A percentile compares a stretch with the other conserved stretches of the same genome.
Evolutionary conservation across 768 basidiomycete species (phyloP).

Genomic region (Boletus rubropictus): DNA sequence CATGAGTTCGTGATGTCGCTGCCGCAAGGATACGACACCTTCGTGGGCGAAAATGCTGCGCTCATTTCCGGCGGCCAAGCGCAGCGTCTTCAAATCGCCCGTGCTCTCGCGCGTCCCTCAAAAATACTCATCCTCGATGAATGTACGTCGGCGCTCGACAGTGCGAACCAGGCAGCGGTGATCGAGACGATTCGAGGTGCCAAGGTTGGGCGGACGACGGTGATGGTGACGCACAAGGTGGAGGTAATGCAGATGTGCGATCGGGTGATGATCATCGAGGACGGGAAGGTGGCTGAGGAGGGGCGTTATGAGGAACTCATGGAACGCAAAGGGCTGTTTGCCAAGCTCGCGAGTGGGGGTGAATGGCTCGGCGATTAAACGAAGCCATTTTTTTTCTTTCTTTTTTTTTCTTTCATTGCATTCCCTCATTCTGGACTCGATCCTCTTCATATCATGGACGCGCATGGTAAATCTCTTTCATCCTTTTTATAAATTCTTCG

Average conservation of each 20-base stretch:
- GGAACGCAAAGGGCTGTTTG: conserved; percentile 63
- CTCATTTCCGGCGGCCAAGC: conserved; percentile 93
- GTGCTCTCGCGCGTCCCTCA: conserved; percentile 73
- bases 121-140: conserved; percentile 85
- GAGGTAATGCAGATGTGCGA: conserved; percentile 91
- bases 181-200: conserved; percentile 67
- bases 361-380: conserved; percentile 47
- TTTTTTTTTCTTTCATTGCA: too few relatives aligned
- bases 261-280: conserved; percentile 72
- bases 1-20: conserved; percentile 81
- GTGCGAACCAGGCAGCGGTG: conserved; percentile 76
- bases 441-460: neutral
- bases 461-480: neutral
- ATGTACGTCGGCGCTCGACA: conserved; percentile 89
- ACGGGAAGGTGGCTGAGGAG: conserved; percentile 74
- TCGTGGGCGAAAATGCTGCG: conserved; percentile 86
- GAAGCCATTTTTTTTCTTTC: neutral
- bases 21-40: conserved; percentile 81
- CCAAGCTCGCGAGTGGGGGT: conserved; percentile 71
- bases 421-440: neutral
- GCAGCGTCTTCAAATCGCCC: conserved; percentile 86
- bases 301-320: conserved; percentile 72
- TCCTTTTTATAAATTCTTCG: neutral
- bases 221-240: conserved; percentile 93
- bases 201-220: conserved; percentile 68